Base-by-base conservation (phyloP, 352 stramenopile species). In the Stephanocyclus meneghinianus region DNA sequence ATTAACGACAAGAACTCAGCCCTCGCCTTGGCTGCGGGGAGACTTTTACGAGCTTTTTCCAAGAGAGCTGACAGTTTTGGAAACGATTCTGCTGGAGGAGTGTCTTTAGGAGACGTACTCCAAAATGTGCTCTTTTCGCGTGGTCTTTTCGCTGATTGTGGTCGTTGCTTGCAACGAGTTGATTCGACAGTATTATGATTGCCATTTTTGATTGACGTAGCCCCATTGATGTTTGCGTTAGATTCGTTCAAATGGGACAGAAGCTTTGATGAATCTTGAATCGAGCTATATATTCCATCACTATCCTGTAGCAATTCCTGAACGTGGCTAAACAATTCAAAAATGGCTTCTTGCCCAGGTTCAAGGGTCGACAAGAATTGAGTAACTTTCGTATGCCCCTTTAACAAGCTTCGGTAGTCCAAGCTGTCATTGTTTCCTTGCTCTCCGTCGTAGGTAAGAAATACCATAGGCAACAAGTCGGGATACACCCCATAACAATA, bases 1-100 rank as follows among this genome's bases (percentile, higher is more conserved):
- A 98, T 57, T 35, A 91, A 85, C 0, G 88, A 73, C 9, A 98
- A 70, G 50, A 99, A 91, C 55, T 97, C 78, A 16, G 81, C 50
- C 62, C 74, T 72, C 30, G 85, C 87, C 16, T 82, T 85, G 15
- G 76, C 72, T 29, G 88, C 90, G n/a, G 90, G 90, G 11, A 94
- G 67, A 47, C 48, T 71, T 48, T 85, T 85, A 53, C 89, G 75
- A 44, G 78, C 69, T n/a, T 37, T 42, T 60, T 86, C 68, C 47
- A 92, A 78, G n/a, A 37, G 29, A 13, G 45, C 57, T 44, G 63
- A 59, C 21, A 90, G 63, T 53, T 85, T 88, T 16, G 85, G 84
- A 74, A 85, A 87, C 16, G 83, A 30, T 30, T 69, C 80, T 2
- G 87, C 87, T 11, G 73, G 42, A 29, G 83, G 76, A 32, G 87